Conservation (phyloP, 805 yeast genomes). For the Metschnikowia noctiluminum region DNA sequence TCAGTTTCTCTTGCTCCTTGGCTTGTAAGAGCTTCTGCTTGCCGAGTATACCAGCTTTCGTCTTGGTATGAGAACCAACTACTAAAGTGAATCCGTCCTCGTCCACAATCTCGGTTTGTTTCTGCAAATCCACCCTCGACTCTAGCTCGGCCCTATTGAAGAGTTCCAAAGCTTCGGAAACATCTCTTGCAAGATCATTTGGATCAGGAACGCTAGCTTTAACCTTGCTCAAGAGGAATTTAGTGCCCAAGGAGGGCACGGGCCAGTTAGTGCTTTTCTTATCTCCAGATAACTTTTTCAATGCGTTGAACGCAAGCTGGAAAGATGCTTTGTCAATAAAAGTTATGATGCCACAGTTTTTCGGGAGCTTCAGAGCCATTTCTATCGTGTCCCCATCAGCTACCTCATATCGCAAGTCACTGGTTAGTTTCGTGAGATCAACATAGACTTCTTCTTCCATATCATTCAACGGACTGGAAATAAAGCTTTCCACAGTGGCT, state of each 20-base stretch:
- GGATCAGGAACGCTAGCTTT: constrained; percentile 43
- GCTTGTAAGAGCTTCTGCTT: constrained; percentile 42
- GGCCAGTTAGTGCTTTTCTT: constrained; percentile 37
- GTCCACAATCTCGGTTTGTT: constrained; percentile 65
- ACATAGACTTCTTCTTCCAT: constrained; percentile 44
- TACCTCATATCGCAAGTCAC: constrained; percentile 43
- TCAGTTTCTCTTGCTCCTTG: constrained; percentile 34
- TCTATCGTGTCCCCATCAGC: constrained; percentile 23
- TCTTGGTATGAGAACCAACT: constrained; percentile 81
- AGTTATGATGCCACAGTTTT: constrained; percentile 68
- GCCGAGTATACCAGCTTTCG: constrained; percentile 68
- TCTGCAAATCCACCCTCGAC: constrained; percentile 51
- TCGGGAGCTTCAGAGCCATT: constrained; percentile 52
- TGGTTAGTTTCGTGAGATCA: constrained; percentile 55
- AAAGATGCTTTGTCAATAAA: constrained; percentile 71
- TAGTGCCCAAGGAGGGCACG: constrained; percentile 33
- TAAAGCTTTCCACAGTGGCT: constrained; percentile 53
- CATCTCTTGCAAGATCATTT: constrained; percentile 50
- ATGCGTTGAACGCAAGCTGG: constrained; percentile 59
- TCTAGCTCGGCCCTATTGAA: constrained; percentile 71
- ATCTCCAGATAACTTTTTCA: constrained; percentile 46
- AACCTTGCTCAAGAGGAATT: constrained; percentile 40
- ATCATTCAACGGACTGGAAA: constrained; percentile 35
- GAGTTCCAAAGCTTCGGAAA: constrained; percentile 57
- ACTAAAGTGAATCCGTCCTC: constrained; percentile 94